A percentile compares a stretch with the other conserved stretches of the same genome.
Evolutionary conservation across 768 basidiomycete genomes (phyloP).

Genomic region (Phylloporus sp.): DNA sequence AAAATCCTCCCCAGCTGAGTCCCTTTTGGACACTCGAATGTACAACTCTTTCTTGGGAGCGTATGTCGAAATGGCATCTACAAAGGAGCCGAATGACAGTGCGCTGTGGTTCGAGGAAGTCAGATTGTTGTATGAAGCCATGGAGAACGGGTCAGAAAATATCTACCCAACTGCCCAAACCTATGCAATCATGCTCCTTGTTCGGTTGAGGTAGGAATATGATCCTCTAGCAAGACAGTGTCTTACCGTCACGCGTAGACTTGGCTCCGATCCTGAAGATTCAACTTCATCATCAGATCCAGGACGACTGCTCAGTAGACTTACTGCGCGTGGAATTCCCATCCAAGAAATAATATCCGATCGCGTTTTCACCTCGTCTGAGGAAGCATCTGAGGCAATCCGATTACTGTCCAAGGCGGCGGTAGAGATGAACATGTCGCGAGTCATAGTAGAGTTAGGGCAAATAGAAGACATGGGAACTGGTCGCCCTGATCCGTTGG

Average conservation of each 20-base stretch:
- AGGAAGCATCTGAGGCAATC: constrained; percentile 54
- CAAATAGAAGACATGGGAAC: constrained; percentile 47
- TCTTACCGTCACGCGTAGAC: constrained; percentile 30
- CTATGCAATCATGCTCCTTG: constrained; percentile 66
- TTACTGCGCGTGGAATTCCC: constrained; percentile 49
- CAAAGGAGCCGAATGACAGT: constrained; percentile 41
- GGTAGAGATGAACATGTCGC: constrained; percentile 47
- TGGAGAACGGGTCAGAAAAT: constrained; percentile 49
- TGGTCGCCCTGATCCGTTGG: constrained; percentile 39
- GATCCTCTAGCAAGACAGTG: background rate
- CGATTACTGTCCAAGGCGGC: constrained; percentile 57
- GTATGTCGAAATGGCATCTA: constrained; percentile 55
- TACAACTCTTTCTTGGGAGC: constrained; percentile 69
- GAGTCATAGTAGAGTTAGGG: constrained; percentile 54
- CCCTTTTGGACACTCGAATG: constrained; percentile 43
- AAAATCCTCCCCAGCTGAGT: constrained; percentile 36
- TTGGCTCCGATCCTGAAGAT: constrained; percentile 33
- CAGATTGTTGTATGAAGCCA: constrained; percentile 54
- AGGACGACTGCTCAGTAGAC: constrained; percentile 38
- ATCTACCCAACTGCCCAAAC: constrained; percentile 52
- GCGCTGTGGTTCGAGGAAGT: constrained; percentile 60
- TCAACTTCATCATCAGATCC: constrained; percentile 13
- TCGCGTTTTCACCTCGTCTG: constrained; percentile 49
- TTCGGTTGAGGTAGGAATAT: constrained; percentile 47
- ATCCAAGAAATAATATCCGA: constrained; percentile 53